Base-by-base conservation (phyloP, 2,329 filamentous ascomycete genomes). In the Arachnopeziza araneosa region DNA sequence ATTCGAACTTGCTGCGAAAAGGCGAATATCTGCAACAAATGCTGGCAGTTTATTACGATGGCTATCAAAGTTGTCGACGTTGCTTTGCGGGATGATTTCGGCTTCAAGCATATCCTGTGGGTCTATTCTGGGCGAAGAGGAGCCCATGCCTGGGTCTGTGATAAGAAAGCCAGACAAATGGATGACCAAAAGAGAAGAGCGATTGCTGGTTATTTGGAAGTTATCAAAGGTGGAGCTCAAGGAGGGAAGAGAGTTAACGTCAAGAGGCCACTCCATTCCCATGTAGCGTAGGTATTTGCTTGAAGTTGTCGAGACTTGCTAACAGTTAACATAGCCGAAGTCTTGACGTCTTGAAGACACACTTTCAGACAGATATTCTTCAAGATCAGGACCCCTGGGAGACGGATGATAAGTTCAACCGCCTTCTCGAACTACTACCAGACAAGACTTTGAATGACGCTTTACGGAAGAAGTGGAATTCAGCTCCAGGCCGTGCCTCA, bases 11-110 rank as follows among this genome's bases (percentile, higher is more conserved):
- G 95, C 77, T 99, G 95, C 74, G 86, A 88, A 69, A 93, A 93
- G 73, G 91, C 93, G 9, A 96, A 90, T 68, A 98, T 99, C 66
- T 99, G 95, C 74, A 82, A 80, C 66, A 95, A 93, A 73, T 99
- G 95, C 77, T 99, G 95, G 95, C 82, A 89, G 55, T 99, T 98
- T 75, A 96, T 96, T 68, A 96, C 91, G 24, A 98, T 99, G 92
- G 90, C 95, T 8, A 93, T 99, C 73, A 95, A 96, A 72, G 91
- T 97, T 19, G 81, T 98, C 14, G 93, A 98, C 73, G 81, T 84
- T 14, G 92, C 93, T 0, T 75, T 99, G 67, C 83, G 92, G 56
- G 91, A 98, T 22, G 95, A 99, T 75, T 97, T 99, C 77, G 95
- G 93, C 52, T 99, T 97, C 76, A 87, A 90, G 72, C 93, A 99